A percentile compares a stretch with the other conserved stretches of the same genome.
Conservation (phyloP, 768 basidiomycete species). For the Leucogyrophana mollusca region DNA sequence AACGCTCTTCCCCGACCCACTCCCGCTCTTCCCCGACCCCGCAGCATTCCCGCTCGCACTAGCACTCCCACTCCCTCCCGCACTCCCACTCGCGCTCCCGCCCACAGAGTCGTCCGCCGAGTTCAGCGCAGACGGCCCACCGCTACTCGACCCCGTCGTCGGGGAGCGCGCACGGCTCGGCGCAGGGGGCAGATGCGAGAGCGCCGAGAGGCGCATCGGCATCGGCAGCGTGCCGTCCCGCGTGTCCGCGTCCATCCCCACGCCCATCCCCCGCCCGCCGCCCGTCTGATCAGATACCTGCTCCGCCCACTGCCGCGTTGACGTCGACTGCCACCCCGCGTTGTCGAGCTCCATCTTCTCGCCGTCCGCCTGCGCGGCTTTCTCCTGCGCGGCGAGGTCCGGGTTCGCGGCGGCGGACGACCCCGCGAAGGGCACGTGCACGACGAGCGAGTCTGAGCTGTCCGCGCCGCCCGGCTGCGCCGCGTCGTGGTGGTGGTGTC, state of each 20-base stretch:
- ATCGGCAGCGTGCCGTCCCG: not conserved
- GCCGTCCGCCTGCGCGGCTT: not conserved
- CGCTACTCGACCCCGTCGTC: conserved; percentile 21
- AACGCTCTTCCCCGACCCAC: not conserved
- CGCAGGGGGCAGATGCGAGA: conserved; percentile 4
- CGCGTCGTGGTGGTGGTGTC: conserved; percentile 6
- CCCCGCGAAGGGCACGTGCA: conserved; percentile 26
- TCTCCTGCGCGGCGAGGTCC: no score
- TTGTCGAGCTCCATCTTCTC: conserved; percentile 15
- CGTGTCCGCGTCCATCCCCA: not conserved
- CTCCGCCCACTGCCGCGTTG: conserved; percentile 49
- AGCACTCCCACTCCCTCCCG: conserved; percentile 6
- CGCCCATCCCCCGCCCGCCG: not conserved
- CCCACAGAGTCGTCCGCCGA: conserved; percentile 22
- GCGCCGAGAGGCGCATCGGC: conserved; percentile 6
- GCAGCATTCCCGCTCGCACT: conserved; percentile 6
- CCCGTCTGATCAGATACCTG: conserved; percentile 33
- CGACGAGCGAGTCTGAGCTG: conserved; percentile 22
- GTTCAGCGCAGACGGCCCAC: conserved; percentile 19
- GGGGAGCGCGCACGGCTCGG: conserved; percentile 22
- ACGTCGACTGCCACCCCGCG: conserved; percentile 21
- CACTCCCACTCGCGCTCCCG: conserved; percentile 9
- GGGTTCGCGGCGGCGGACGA: not conserved
- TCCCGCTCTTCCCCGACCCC: conserved; percentile 7
- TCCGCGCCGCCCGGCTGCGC: conserved; percentile 8